phyloP scores from a whole-genome alignment of 768 basidiomycete species.

The Lactarius indigo region DNA sequence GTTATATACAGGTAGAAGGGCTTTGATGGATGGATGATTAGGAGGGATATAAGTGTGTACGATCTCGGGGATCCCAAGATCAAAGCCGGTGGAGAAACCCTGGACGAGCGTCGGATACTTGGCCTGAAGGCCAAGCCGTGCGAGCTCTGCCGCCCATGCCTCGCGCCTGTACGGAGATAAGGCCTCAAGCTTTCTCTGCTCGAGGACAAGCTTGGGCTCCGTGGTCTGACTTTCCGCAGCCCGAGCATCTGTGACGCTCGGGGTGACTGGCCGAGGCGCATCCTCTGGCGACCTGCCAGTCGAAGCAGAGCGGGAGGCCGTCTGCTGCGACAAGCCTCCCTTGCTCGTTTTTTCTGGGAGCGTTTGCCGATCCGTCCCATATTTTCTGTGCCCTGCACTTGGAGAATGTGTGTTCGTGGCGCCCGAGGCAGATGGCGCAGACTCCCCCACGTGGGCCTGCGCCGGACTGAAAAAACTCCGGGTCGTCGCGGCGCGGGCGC shows the following conservation, averaged over 20 bases:
- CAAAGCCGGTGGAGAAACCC: conserved; percentile 35
- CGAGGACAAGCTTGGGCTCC: conserved; percentile 41
- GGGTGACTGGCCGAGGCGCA: too few relatives aligned
- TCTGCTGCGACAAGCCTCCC: too few relatives aligned
- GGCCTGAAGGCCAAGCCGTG: not conserved
- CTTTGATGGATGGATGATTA: conserved; percentile 31
- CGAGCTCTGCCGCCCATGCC: conserved; percentile 33
- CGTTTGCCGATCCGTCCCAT: too few relatives aligned
- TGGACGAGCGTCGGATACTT: conserved; percentile 32
- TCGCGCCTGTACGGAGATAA: conserved; percentile 34
- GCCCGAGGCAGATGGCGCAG: too few relatives aligned
- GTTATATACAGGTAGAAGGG: conserved; percentile 16
- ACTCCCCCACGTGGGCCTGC: not conserved
- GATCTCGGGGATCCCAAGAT: conserved; percentile 35
- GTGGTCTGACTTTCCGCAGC: conserved; percentile 37
- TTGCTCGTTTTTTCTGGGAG: too few relatives aligned
- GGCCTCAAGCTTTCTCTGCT: conserved; percentile 30
- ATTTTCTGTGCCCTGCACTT: too few relatives aligned
- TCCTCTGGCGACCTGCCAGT: too few relatives aligned
- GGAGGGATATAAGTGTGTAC: conserved; percentile 31
- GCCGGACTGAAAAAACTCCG: not conserved
- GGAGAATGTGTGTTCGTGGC: too few relatives aligned
- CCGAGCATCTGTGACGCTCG: conserved; percentile 34
- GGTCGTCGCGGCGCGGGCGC: too few relatives aligned
- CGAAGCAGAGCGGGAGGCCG: not conserved